A percentile compares a stretch with the other conserved stretches of the same genome.
Evolutionary conservation across 371 early-diverging fungal genomes (phyloP).

Genomic region (Circinella minor): DNA sequence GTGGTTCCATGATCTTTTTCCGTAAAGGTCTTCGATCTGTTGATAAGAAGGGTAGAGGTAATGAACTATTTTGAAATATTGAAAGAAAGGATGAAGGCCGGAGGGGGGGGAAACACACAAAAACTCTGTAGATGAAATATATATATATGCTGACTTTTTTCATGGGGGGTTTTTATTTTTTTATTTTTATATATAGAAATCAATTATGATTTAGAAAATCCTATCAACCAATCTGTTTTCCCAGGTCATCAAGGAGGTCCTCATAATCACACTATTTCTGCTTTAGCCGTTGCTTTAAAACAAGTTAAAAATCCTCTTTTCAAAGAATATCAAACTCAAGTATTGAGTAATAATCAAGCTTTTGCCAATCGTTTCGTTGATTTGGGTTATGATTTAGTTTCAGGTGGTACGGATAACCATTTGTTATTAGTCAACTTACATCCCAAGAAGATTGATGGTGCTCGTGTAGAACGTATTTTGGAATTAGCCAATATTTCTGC

Average conservation of each 20-base stretch:
- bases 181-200: constrained; percentile 46
- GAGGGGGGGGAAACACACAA: no score
- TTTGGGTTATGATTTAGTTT: constrained; percentile 84
- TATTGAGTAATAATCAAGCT: constrained; percentile 87
- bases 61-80: no score
- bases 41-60: constrained; percentile 86
- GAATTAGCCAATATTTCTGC: constrained; percentile 95
- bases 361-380: constrained; percentile 80
- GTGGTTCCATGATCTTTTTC: constrained; percentile 98
- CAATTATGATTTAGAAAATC: constrained; percentile 87
- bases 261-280: constrained; percentile 99
- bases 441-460: constrained; percentile 88
- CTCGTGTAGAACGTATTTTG: constrained; percentile 91
- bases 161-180: no score
- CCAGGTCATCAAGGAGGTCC: constrained; percentile 99
- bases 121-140: no score
- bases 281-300: constrained; percentile 96
- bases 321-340: constrained; percentile 91
- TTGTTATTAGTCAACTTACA: constrained; percentile 88
- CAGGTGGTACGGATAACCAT: constrained; percentile 97
- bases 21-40: constrained; percentile 86
- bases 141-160: no score
- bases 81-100: no score
- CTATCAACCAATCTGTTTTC: constrained; percentile 98
- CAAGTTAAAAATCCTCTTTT: constrained; percentile 86